Conservation (phyloP, 306 rosid species). For the Hippophae gyantsensis region DNA sequence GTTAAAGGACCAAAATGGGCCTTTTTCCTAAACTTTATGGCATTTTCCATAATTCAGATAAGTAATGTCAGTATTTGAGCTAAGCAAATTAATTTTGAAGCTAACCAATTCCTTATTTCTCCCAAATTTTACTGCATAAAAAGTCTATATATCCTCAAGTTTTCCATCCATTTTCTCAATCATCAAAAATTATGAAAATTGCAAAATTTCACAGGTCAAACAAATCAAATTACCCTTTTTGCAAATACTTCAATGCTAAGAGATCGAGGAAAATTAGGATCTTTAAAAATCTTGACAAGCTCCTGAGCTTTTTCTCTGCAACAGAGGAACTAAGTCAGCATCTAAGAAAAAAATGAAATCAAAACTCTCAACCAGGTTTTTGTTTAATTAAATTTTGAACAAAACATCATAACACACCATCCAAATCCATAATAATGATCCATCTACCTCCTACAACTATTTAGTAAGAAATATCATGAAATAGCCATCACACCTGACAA, state of each 20-base stretch:
- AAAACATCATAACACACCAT: too few species aligned
- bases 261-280: constrained; percentile 52
- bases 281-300: constrained; percentile 44
- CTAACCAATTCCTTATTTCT: neutral
- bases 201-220: neutral
- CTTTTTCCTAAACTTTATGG: neutral
- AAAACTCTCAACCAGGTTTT: neutral
- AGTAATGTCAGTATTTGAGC: neutral
- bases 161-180: constrained; percentile 8
- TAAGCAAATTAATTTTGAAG: neutral
- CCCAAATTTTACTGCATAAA: neutral
- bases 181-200: constrained; percentile 4
- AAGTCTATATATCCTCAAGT: neutral
- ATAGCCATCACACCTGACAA: constrained; percentile 48
- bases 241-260: constrained; percentile 58
- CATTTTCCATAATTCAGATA: neutral
- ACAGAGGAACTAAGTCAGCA: constrained; percentile 2
- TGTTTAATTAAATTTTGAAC: too few species aligned
- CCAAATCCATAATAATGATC: neutral
- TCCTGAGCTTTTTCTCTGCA: constrained; percentile 68
- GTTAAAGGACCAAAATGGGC: too few species aligned
- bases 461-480: neutral
- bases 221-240: constrained; percentile 43
- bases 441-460: neutral
- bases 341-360: neutral